Base-by-base conservation (phyloP, 768 basidiomycete genomes). In the Kwoniella sp. region DNA sequence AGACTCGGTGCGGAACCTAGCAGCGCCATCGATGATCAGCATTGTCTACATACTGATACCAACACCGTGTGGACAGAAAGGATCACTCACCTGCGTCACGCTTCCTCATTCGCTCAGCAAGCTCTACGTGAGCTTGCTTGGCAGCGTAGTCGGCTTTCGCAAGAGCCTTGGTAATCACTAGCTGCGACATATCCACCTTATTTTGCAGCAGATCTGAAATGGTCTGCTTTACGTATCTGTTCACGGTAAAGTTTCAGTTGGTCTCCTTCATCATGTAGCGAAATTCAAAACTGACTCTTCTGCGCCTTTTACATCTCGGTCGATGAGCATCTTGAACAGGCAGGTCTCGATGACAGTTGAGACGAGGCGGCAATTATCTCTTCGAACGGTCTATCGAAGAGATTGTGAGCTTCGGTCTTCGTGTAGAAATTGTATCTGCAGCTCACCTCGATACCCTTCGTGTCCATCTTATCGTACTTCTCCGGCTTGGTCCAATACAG, bases 381-480 rank as follows among this genome's bases (percentile, higher is more conserved):
- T 86, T 69, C 96, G 88, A 51, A 99, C 96, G 47, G 96, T 98
- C 94, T 98, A 66, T 9, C 48, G 26, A 7, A 2, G 1, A 49
- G 22, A 33, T 1, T 36, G 19, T 63, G 10, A 58, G 57, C 48
- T 58, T 15, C 8, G 17, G 17, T 33, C 24, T 57, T 29, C 4
- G 6, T 22, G 26, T 25, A 10, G 37, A 25, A 50, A 12, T 50
- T 26, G 36, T 50, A 57, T 25, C 24, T 1, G 13, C 21, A 29
- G 37, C 64, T 58, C 58, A 92, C 94, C 86, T 99, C 96, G 62
- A 99, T 98, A 75, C 96, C 96, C 82, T 99, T 99, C 1, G 95
- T 90, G 71, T 99, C 96, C 96, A 98, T 98, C 82, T 98, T 98
- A 80, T 99, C 96, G 71, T 90, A 95, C 77, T 92, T 96, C 46